These are phyloP conservation scores for Truncatella angustata DNA, from an alignment of 2,329 filamentous ascomycete species.

Conservation along the genomic window DNA sequence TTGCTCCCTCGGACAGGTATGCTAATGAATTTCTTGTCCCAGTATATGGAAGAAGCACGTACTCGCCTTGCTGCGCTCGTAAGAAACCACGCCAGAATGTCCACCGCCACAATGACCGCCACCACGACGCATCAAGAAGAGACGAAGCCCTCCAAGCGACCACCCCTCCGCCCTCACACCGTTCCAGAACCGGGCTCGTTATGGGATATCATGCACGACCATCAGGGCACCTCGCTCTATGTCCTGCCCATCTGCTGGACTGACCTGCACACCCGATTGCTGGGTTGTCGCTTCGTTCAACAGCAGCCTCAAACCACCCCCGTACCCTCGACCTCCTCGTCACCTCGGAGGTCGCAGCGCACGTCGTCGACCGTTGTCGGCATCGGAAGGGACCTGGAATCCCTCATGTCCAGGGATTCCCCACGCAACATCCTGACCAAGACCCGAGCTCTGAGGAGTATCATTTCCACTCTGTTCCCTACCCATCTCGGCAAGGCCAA, in stretches of 20 bases:
- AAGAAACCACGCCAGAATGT: background rate
- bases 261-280: constrained; percentile 46
- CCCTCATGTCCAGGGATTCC: constrained; percentile 35
- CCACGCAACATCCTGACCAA: constrained; percentile 31
- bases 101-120: constrained; percentile 8
- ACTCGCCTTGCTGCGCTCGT: background rate
- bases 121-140: background rate
- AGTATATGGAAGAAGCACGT: background rate
- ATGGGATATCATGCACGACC: constrained; percentile 48
- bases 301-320: constrained; percentile 40
- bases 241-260: constrained; percentile 56
- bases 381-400: constrained; percentile 42
- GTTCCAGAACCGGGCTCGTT: constrained; percentile 48
- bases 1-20: background rate
- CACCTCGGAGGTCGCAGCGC: constrained; percentile 33
- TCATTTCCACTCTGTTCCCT: constrained; percentile 45
- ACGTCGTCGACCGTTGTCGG: constrained; percentile 41
- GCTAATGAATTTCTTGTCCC: background rate
- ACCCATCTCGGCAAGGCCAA: constrained; percentile 28
- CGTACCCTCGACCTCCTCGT: constrained; percentile 33
- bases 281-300: constrained; percentile 45
- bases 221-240: constrained; percentile 47
- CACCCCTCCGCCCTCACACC: constrained; percentile 28
- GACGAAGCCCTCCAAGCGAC: constrained; percentile 22
- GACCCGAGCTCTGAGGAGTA: constrained; percentile 39